Percentiles rank a stretch among this genome's conserved stretches.
Evolutionary conservation across 2,329 filamentous ascomycete species (phyloP).

Genomic region (Pyrenophora tritici-repentis): DNA sequence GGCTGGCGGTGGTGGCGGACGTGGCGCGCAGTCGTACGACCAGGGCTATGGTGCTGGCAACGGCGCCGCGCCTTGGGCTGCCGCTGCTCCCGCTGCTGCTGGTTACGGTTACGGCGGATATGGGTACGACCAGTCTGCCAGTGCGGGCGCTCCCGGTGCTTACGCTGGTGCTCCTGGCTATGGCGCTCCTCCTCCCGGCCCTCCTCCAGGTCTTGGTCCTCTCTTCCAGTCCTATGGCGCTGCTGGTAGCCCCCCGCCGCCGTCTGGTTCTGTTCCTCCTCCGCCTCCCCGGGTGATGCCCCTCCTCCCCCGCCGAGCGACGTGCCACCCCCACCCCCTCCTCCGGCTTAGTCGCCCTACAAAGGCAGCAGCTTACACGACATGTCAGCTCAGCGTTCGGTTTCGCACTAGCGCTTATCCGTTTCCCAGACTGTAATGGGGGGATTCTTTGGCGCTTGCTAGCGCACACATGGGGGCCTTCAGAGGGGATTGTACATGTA

Average conservation of each 20-base stretch:
- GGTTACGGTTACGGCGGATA: constrained; percentile 52
- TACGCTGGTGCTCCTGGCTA: constrained; percentile 51
- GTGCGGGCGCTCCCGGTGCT: constrained; percentile 46
- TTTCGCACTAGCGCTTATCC: background rate
- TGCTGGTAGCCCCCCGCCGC: constrained; percentile 62
- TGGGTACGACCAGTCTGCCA: constrained; percentile 37
- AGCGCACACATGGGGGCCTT: background rate
- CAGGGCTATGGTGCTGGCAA: constrained; percentile 38
- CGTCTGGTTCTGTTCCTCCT: constrained; percentile 63
- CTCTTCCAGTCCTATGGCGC: constrained; percentile 70
- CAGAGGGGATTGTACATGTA: constrained; percentile 4
- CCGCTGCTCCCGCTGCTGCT: constrained; percentile 43
- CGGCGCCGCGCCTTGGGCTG: constrained; percentile 48
- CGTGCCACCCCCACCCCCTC: constrained; percentile 55
- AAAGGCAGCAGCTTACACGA: background rate
- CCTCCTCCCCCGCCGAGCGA: constrained; percentile 61
- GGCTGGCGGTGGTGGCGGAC: constrained; percentile 35
- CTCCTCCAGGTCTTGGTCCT: constrained; percentile 61
- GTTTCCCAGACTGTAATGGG: constrained; percentile 1
- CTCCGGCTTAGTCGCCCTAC: constrained; percentile 26
- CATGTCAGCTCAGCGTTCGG: background rate
- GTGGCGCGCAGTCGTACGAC: constrained; percentile 39
- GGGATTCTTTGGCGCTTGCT: background rate
- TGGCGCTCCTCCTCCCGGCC: constrained; percentile 51
- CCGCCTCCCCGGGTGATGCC: constrained; percentile 64